Conservation (phyloP, 495 filamentous ascomycete genomes). For the Podospora australis region DNA sequence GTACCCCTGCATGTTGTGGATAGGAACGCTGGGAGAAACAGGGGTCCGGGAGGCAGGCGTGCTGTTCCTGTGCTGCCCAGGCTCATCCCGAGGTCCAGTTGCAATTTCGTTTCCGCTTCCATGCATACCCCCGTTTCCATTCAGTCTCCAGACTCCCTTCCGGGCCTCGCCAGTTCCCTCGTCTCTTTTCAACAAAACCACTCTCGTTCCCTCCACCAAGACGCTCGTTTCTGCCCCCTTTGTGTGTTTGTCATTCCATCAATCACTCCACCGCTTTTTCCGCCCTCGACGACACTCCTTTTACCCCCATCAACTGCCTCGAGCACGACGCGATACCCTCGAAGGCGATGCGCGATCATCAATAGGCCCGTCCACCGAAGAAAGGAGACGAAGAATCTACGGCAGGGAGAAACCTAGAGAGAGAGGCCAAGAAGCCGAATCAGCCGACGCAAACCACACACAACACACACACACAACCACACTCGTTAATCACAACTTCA, state of each 20-base stretch:
- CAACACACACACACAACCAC: neutral
- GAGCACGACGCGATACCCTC: conserved; percentile 4
- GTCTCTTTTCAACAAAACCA: conserved; percentile 27
- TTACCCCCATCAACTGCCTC: neutral
- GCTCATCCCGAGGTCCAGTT: conserved; percentile 18
- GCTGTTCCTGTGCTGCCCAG: too few species aligned
- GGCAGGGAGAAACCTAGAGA: too few species aligned
- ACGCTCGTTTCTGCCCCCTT: conserved; percentile 24
- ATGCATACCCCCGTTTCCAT: conserved; percentile 7
- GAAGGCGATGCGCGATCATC: conserved; percentile 22
- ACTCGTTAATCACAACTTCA: conserved; percentile 16
- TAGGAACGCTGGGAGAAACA: conserved; percentile 19
- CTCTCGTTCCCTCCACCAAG: conserved; percentile 22
- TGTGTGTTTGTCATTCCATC: conserved; percentile 10
- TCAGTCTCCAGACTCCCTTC: conserved; percentile 10
- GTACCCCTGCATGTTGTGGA: conserved; percentile 1
- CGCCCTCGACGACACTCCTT: neutral
- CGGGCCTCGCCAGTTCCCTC: conserved; percentile 8
- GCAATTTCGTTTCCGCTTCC: conserved; percentile 32
- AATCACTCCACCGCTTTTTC: conserved; percentile 13
- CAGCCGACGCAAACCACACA: conserved; percentile 7
- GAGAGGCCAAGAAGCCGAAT: too few species aligned
- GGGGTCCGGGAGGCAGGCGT: conserved; percentile 13
- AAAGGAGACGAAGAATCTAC: conserved; percentile 15
- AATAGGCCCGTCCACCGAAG: conserved; percentile 22